Evolutionary conservation across 2,329 filamentous ascomycete genomes (phyloP), one percentile per base, ranked within the genome.

Genomic region (Volutella citrinella): DNA sequence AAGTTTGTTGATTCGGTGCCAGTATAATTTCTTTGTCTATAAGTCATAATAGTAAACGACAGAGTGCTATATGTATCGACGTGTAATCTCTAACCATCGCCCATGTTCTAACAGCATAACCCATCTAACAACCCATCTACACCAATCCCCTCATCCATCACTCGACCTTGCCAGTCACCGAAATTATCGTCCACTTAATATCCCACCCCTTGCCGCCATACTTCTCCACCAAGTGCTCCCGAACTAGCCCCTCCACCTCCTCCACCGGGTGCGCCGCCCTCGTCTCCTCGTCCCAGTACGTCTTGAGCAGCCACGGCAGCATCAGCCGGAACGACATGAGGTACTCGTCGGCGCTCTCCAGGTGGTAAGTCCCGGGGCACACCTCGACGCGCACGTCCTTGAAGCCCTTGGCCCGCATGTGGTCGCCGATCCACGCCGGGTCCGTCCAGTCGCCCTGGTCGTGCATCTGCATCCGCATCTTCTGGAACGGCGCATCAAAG

Each of bases 231-330:
- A 72, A 35, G 42, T 64, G 56, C 23, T 48, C 49, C 45, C 45
- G 55, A 11, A 71, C 23, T 48, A 64, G 21, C 14, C 32, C 51
- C 34, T 49, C 54, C 1, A 66, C 60, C 45, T 69, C 67, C 3
- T 61, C 56, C 18, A 43, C n/a, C 6, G 53, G 36, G 40, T 64
- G 62, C 38, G 56, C 60, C 23, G 41, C 45, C 42, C 55, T 47
- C 40, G 49, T 45, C 46, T 68, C 61, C 42, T 68, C 64, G 19
- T 54, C 59, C 65, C 68, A 71, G 32, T 52, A 59, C 23, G 52
- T 44, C 13, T 51, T 57, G 32, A 62, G 53, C 37, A 66, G 29
- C 54, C 57, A 65, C 1, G 59, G 46, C 22, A 67, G 29, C 63
- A 71, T 70, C 47, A 59, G 57, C 1, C 44, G 54, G 34, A 61